phyloP scores from a whole-genome alignment of 2,329 filamentous ascomycete species.

The Claviceps lovelessii region DNA sequence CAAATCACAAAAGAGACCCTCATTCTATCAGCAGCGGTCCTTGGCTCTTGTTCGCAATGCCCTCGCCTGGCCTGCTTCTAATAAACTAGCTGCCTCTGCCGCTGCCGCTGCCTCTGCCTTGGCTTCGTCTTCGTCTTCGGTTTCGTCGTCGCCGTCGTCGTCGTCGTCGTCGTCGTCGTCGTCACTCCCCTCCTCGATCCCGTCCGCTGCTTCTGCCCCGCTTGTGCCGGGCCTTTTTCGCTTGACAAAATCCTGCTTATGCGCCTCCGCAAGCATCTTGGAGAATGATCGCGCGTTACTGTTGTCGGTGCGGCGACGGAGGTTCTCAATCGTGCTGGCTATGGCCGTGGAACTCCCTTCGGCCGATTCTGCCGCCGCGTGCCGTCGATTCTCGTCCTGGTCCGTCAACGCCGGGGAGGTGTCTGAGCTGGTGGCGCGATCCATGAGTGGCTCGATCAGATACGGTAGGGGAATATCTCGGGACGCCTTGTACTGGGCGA shows the following conservation, averaged over 20 bases:
- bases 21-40: background rate
- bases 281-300: conserved; percentile 27
- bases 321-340: conserved; percentile 9
- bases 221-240: conserved; percentile 32
- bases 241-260: conserved; percentile 85
- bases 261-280: conserved; percentile 65
- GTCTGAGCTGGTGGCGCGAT: conserved; percentile 27
- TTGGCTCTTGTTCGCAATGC: conserved; percentile 7
- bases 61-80: conserved; percentile 4
- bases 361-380: conserved; percentile 4
- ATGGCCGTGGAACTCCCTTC: conserved; percentile 11
- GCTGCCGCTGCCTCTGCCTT: background rate
- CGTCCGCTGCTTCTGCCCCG: conserved; percentile 11
- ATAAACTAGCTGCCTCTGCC: conserved; percentile 5
- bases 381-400: conserved; percentile 9
- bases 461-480: conserved; percentile 82
- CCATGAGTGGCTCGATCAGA: conserved; percentile 36
- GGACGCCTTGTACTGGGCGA: conserved; percentile 76
- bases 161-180: conserved; percentile 10
- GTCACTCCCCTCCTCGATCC: conserved; percentile 14
- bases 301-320: conserved; percentile 21
- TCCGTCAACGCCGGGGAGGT: conserved; percentile 4
- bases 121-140: background rate
- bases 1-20: no score
- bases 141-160: background rate